These are phyloP conservation scores for Trichodelitschia bisporula DNA, from an alignment of 495 filamentous ascomycete genomes.

Conservation along the genomic window DNA sequence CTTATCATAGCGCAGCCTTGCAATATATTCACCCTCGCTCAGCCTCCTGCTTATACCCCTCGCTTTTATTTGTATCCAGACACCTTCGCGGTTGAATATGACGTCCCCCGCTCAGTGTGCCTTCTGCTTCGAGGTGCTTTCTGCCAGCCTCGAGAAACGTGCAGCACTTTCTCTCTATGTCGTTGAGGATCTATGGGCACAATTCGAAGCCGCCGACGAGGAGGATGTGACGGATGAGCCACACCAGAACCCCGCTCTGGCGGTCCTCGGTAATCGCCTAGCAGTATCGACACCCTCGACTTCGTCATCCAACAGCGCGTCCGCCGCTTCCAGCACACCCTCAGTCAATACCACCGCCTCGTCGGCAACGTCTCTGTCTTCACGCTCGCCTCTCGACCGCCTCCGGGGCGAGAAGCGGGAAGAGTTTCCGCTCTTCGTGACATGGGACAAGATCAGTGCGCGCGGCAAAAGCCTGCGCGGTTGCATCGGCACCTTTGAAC, in stretches of 20 bases:
- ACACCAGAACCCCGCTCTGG: constrained; percentile 5
- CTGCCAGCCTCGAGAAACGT: constrained; percentile 35
- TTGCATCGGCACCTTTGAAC: constrained; percentile 90
- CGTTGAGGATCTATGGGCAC: constrained; percentile 48
- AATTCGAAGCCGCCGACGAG: constrained; percentile 16
- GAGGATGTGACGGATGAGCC: constrained; percentile 14
- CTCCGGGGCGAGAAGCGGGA: constrained; percentile 11
- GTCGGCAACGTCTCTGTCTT: constrained; percentile 6
- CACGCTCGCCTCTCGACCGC: constrained; percentile 4
- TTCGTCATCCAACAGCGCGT: neutral
- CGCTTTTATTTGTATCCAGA: no score
- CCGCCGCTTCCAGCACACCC: neutral
- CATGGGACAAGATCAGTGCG: constrained; percentile 55
- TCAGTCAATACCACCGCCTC: constrained; percentile 6
- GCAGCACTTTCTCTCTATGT: constrained; percentile 30
- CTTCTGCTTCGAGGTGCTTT: constrained; percentile 73
- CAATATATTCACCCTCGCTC: no score
- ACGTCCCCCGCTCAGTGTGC: constrained; percentile 63
- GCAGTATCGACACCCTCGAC: no score
- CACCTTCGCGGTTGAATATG: no score
- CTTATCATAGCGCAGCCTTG: no score
- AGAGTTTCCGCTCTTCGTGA: constrained; percentile 60
- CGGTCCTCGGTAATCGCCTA: no score
- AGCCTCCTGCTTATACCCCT: no score
- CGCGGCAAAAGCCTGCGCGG: constrained; percentile 50